Base-by-base conservation (phyloP, 2,329 filamentous ascomycete genomes). In the Penicillium sp. region DNA sequence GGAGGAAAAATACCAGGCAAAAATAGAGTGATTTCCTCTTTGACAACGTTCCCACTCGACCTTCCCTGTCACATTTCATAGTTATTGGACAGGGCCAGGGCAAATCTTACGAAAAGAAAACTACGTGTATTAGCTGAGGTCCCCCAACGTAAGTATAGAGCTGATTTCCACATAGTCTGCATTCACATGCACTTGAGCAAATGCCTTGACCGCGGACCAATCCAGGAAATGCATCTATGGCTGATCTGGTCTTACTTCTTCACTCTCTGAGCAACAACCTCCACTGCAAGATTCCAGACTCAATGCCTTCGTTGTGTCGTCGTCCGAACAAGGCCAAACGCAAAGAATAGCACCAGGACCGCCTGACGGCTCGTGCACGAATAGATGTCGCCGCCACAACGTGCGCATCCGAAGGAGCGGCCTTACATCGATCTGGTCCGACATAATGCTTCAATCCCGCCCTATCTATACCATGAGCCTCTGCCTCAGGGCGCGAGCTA, bases 371-470 rank as follows among this genome's bases (percentile, higher is more conserved):
- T 52, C 50, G 46, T 47, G 47, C 54, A 44, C 55, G 47, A 48
- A 63, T 66, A 68, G 64, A 72, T 71, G 69, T 71, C 70, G 59
- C 66, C 69, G 36, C 62, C 65, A 48, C 63, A 66, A 65, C 64
- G 65, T 64, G 67, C 57, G 47, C 59, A 64, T 48, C 44, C 67
- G 56, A 55, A 61, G 47, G 62, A 68, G 42, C 54, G 56, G 34
- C 59, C 57, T 32, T 60, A 64, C 48, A 43, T 60, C 47, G 61
- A 68, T 43, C 51, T 53, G 24, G 51, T 50, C 34, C 45, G 57
- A 44, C 57, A 59, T 46, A 44, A 49, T 22, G 52, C 43, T 32
- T 46, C 59, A 34, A 52, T 58, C 47, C 43, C 58, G 43, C 46
- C 61, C 43, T 61, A 60, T 58, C 54, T 55, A 5, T 62, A 63